A percentile compares a stretch with the other conserved stretches of the same genome.
These are phyloP conservation scores for Glycyrrhiza uralensis DNA, from an alignment of 306 rosid genomes.

Conservation along the genomic window DNA sequence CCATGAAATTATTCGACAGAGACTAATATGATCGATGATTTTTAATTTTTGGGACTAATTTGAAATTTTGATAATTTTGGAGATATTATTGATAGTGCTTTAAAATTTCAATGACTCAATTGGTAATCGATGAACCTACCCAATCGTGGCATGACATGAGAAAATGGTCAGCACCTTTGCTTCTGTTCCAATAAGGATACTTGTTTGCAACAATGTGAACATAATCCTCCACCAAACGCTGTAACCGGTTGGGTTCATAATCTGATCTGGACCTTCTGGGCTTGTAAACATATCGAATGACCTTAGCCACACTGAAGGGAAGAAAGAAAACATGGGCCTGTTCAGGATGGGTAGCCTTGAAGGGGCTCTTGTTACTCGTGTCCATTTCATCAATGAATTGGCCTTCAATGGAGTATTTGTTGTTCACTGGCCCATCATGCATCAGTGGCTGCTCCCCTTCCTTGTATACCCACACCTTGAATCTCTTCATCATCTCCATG, in stretches of 20 bases:
- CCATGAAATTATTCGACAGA: no score
- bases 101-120: no score
- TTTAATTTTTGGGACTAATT: no score
- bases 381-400: constrained; percentile 70
- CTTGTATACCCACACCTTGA: constrained; percentile 59
- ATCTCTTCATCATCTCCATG: constrained; percentile 57
- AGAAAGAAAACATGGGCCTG: constrained; percentile 60
- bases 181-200: constrained; percentile 62
- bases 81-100: no score
- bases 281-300: constrained; percentile 48
- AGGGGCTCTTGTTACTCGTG: constrained; percentile 39
- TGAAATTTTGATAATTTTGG: no score
- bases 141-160: constrained; percentile 67
- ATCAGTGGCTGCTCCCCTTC: constrained; percentile 62
- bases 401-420: constrained; percentile 70
- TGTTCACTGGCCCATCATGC: constrained; percentile 59
- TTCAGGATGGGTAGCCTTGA: constrained; percentile 43
- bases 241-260: constrained; percentile 48
- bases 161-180: constrained; percentile 63
- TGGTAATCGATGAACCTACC: no score
- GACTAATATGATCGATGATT: no score
- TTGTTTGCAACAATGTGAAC: constrained; percentile 22
- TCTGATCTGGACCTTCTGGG: constrained; percentile 37
- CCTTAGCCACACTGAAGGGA: constrained; percentile 49
- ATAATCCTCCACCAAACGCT: constrained; percentile 43